Percentiles rank a stretch among this genome's conserved stretches.
These are phyloP conservation scores for Boletus vermiculosoides DNA, from an alignment of 768 basidiomycete genomes.

Conservation along the genomic window DNA sequence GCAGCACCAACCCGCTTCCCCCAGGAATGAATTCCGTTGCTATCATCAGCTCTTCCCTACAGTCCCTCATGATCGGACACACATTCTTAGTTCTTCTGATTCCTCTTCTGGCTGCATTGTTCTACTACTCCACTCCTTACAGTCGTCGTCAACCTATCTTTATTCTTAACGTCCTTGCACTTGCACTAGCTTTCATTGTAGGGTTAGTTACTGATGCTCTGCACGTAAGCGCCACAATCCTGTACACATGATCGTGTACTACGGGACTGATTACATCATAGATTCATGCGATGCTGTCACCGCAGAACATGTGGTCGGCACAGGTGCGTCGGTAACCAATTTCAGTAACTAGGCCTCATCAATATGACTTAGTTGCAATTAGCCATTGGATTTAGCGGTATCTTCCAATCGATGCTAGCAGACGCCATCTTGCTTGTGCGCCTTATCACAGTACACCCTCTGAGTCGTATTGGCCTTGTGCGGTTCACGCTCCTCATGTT, in stretches of 20 bases:
- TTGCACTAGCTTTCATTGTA: conserved; percentile 11
- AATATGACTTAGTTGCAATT: conserved; percentile 12
- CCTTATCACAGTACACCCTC: conserved; percentile 21
- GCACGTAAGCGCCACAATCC: conserved; percentile 1
- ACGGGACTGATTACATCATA: conserved; percentile 5
- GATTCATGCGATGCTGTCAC: conserved; percentile 24
- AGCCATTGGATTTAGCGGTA: conserved; percentile 19
- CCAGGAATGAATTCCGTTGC: background rate
- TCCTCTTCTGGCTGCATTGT: conserved; percentile 20
- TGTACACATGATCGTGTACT: no score
- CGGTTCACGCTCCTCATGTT: conserved; percentile 14
- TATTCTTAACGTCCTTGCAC: conserved; percentile 19
- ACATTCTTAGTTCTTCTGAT: conserved; percentile 25
- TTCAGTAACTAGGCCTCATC: background rate
- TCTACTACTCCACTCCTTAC: conserved; percentile 24
- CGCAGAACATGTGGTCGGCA: conserved; percentile 10
- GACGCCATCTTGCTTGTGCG: conserved; percentile 26
- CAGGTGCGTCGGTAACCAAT: background rate
- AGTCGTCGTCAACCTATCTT: conserved; percentile 23
- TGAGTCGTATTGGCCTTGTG: conserved; percentile 3
- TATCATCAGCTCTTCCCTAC: conserved; percentile 8
- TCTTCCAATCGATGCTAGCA: conserved; percentile 22
- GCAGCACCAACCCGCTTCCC: background rate
- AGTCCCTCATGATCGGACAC: conserved; percentile 23
- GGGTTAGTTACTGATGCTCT: conserved; percentile 5